Evolutionary conservation across 2,329 filamentous ascomycete genomes (phyloP).

Genomic region (Septoria petroselini): DNA sequence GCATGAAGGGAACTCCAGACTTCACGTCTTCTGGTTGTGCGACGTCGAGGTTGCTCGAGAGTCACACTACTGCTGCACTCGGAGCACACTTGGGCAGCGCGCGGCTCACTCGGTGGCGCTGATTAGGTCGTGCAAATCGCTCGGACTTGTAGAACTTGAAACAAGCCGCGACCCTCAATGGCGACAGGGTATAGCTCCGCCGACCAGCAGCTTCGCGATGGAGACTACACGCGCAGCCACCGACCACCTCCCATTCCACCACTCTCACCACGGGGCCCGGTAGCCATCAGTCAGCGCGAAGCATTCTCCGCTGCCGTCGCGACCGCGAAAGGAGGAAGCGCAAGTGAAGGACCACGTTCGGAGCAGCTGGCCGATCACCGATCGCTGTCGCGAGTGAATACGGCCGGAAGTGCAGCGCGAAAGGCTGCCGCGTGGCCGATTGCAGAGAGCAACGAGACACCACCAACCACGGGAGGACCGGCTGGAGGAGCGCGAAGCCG

Average conservation of each 20-base stretch:
- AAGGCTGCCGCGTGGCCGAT: constrained; percentile 7
- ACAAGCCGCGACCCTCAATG: constrained; percentile 18
- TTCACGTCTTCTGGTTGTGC: constrained; percentile 4
- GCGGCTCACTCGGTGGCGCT: constrained; percentile 13
- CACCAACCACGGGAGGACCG: background rate
- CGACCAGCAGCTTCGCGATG: constrained; percentile 23
- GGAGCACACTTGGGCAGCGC: background rate
- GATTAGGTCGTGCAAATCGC: constrained; percentile 9
- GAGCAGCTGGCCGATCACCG: constrained; percentile 5
- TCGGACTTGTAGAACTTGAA: constrained; percentile 15
- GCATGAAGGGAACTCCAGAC: no score
- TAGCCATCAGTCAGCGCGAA: constrained; percentile 2
- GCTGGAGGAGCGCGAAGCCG: constrained; percentile 12
- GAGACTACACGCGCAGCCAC: constrained; percentile 28
- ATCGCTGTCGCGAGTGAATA: constrained; percentile 2
- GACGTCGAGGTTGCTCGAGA: background rate
- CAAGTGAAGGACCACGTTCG: constrained; percentile 1
- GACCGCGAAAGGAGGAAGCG: constrained; percentile 1
- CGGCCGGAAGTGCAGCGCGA: background rate
- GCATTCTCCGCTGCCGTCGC: constrained; percentile 13
- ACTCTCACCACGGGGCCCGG: background rate
- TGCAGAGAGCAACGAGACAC: background rate
- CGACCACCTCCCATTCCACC: constrained; percentile 26
- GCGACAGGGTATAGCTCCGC: constrained; percentile 26
- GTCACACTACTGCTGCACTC: background rate